Base-by-base conservation (phyloP, 768 basidiomycete genomes). In the Obba rivulosa region DNA sequence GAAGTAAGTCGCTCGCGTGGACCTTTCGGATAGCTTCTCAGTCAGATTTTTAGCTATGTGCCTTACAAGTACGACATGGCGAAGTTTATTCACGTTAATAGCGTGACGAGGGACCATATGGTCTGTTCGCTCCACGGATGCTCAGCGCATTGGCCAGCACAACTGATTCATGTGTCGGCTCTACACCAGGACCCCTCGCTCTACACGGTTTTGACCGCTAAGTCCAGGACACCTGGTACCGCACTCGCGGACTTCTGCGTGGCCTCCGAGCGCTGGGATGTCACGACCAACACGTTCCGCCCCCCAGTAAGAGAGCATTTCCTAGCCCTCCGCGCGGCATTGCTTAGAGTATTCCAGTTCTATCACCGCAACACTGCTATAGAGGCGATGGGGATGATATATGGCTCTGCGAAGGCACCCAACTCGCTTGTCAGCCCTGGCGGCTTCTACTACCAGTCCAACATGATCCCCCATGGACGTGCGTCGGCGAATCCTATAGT, bases 401-500 rank as follows among this genome's bases (percentile, higher is more conserved):
- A 5, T 8, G 37, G 37, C 20, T 5, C 7, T 8, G 37, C 5
- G 20, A 38, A 16, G n/a, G 20, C 5, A 16, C n/a, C 14, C 37
- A 38, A 44, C 20, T 48, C 14, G 24, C 4, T 22, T 28, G 13
- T 10, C 37, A 31, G 70, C 49, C 80, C 80, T 21, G 79, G 79
- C 45, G 77, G 76, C 18, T 73, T 74, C 22, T 79, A 75, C 50
- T 80, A 74, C 52, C 77, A 79, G 54, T 77, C 73, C 20, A 77
- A 76, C 5, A 79, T 79, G 60, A 77, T 73, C 46, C 79, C 79
- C 16, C 79, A 80, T 51, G 79, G 79, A 59, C 76, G 77, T 77
- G 53, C 5, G 67, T 55, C 10, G n/a, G 21, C 25, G 18, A 31
- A 14, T 4, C 24, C 8, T 7, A 31, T 25, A 9, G 21, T 3